phyloP scores from a whole-genome alignment of 305 asterid genomes.

The Fraxinus greggii region DNA sequence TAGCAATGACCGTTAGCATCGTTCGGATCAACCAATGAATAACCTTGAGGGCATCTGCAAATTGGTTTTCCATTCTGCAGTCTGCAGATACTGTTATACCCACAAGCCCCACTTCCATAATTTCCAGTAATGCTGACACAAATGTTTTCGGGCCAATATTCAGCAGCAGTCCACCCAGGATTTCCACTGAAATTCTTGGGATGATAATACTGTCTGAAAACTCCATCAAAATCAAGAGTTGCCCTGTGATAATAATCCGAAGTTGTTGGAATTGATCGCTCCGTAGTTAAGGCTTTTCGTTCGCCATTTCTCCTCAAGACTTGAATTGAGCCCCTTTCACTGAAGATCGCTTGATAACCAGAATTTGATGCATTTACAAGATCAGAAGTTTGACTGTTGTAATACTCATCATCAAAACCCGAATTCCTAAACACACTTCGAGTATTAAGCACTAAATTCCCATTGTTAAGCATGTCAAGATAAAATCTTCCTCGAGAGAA shows the following conservation, averaged over 20 bases:
- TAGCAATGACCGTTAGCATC: background rate
- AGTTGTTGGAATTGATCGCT: background rate
- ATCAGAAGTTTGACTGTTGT: conserved; percentile 22
- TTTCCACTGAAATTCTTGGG: background rate
- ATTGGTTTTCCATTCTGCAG: background rate
- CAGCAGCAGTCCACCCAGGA: background rate
- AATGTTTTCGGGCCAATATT: background rate
- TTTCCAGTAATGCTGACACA: background rate
- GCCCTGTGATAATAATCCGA: background rate
- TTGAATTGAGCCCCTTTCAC: conserved; percentile 16
- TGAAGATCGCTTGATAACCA: conserved; percentile 10
- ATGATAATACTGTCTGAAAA: background rate
- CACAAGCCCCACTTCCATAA: background rate
- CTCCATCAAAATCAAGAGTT: background rate
- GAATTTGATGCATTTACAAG: conserved; percentile 16
- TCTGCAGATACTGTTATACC: background rate
- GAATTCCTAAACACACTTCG: background rate
- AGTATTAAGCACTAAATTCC: conserved; percentile 30
- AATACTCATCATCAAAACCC: conserved; percentile 21
- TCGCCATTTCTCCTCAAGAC: background rate
- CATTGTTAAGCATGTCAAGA: conserved; percentile 21
- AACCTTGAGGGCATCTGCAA: conserved; percentile 19
- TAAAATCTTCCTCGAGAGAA: conserved; percentile 34
- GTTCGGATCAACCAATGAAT: conserved; percentile 5
- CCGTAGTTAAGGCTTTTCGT: background rate